Conservation (phyloP, 257 asterid genomes). For the Salvia miltiorrhiza region DNA sequence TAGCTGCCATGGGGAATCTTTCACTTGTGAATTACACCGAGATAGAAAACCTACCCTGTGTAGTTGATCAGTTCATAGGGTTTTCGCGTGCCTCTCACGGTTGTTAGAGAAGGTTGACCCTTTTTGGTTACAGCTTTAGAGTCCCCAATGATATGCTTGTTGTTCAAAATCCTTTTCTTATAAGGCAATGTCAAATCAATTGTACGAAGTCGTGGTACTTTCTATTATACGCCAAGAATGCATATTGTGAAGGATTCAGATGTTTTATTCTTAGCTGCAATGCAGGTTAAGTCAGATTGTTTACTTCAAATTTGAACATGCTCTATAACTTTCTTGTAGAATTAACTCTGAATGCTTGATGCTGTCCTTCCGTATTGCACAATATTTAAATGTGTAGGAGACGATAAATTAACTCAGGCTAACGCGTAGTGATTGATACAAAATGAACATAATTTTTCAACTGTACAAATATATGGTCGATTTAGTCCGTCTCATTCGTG, state of each 20-base stretch:
- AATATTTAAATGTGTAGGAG: no score
- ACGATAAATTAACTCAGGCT: not conserved
- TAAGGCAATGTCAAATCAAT: not conserved
- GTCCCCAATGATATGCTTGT: not conserved
- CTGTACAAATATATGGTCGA: not conserved
- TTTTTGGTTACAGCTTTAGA: not conserved
- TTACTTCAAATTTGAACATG: not conserved
- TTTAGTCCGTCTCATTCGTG: not conserved
- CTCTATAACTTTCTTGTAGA: not conserved
- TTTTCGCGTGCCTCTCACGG: not conserved
- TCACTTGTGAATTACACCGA: not conserved
- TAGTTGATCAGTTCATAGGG: not conserved
- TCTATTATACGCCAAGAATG: not conserved
- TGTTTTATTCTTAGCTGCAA: not conserved
- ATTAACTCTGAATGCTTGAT: not conserved
- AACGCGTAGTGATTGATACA: not conserved
- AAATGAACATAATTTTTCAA: not conserved
- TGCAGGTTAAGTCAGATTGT: not conserved
- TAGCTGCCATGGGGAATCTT: not conserved
- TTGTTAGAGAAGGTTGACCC: not conserved
- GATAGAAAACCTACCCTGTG: not conserved
- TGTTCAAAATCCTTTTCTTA: not conserved
- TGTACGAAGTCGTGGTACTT: not conserved
- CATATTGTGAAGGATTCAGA: not conserved
- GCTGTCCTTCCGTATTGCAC: not conserved